Evolutionary conservation across 2,329 filamentous ascomycete species (phyloP).

Genomic region (Fusarium pilosicola): DNA sequence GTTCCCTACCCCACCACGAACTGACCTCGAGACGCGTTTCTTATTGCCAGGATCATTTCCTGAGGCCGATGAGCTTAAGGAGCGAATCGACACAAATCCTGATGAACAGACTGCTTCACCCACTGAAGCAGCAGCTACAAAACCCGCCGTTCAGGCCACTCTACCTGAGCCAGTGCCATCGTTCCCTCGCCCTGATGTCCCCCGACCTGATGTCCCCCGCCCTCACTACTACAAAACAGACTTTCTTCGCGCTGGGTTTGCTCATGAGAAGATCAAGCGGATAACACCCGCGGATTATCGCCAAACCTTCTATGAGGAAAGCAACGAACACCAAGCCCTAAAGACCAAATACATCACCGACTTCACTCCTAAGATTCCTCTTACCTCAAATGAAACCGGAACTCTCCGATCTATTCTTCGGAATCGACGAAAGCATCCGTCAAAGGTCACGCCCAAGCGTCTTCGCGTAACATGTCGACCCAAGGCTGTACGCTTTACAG

Average conservation of each 20-base stretch:
- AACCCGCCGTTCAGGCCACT: neutral
- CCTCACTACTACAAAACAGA: constrained; percentile 26
- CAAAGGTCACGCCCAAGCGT: constrained; percentile 39
- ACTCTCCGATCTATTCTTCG: constrained; percentile 46
- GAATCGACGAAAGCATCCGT: constrained; percentile 35
- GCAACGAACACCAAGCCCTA: constrained; percentile 33
- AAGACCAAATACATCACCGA: constrained; percentile 34
- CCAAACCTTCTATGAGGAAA: constrained; percentile 33
- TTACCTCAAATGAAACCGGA: constrained; percentile 27
- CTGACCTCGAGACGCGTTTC: constrained; percentile 26
- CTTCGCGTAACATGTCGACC: constrained; percentile 39
- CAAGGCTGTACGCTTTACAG: constrained; percentile 46
- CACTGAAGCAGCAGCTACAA: neutral
- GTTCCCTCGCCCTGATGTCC: constrained; percentile 8
- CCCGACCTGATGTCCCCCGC: constrained; percentile 17
- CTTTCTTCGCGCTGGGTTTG: constrained; percentile 13
- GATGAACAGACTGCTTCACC: neutral
- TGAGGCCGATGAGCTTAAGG: constrained; percentile 27
- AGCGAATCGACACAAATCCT: neutral
- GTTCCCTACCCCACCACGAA: constrained; percentile 33
- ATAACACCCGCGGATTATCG: constrained; percentile 33
- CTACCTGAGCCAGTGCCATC: neutral
- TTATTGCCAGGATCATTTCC: constrained; percentile 45
- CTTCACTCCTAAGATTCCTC: constrained; percentile 35
- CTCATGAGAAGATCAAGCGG: constrained; percentile 16